These are phyloP conservation scores for Claviceps humidiphila DNA, from an alignment of 2,329 filamentous ascomycete genomes.

Conservation along the genomic window DNA sequence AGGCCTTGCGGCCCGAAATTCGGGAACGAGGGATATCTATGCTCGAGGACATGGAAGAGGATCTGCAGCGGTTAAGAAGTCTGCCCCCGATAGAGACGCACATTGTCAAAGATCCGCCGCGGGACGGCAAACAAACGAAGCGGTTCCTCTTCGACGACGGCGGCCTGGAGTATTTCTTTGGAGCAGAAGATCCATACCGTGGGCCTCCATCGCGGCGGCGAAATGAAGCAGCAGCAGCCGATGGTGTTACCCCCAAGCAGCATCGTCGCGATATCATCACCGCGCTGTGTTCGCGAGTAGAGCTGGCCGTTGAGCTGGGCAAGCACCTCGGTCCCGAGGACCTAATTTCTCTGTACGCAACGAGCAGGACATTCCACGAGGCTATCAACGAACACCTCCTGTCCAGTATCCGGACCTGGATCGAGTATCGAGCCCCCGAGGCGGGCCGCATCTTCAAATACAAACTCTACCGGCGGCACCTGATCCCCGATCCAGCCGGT, in stretches of 20 bases:
- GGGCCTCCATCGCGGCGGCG: not conserved
- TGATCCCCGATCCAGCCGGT: constrained; percentile 45
- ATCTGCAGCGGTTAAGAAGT: constrained; percentile 3
- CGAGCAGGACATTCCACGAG: constrained; percentile 48
- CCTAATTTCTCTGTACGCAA: constrained; percentile 50
- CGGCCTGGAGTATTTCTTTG: constrained; percentile 17
- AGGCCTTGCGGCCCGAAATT: constrained; percentile 1
- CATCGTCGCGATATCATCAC: constrained; percentile 29
- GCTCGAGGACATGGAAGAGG: constrained; percentile 7
- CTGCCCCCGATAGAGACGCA: not conserved
- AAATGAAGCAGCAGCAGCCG: not conserved
- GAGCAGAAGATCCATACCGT: constrained; percentile 17
- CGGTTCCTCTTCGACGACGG: constrained; percentile 17
- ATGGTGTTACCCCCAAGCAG: constrained; percentile 7
- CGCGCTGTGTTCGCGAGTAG: constrained; percentile 29
- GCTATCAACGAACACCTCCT: constrained; percentile 46
- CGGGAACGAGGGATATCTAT: constrained; percentile 5
- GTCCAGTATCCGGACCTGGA: constrained; percentile 43
- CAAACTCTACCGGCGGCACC: constrained; percentile 41
- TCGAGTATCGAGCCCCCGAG: constrained; percentile 38
- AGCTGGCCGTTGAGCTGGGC: constrained; percentile 42
- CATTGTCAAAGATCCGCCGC: constrained; percentile 5
- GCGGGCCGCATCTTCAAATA: constrained; percentile 47
- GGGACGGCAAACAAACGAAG: constrained; percentile 10
- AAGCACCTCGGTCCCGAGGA: constrained; percentile 40